Percentiles rank a stretch among this genome's conserved stretches.
Conservation (phyloP, 331 rosid genomes). For the Ulmus americana region DNA sequence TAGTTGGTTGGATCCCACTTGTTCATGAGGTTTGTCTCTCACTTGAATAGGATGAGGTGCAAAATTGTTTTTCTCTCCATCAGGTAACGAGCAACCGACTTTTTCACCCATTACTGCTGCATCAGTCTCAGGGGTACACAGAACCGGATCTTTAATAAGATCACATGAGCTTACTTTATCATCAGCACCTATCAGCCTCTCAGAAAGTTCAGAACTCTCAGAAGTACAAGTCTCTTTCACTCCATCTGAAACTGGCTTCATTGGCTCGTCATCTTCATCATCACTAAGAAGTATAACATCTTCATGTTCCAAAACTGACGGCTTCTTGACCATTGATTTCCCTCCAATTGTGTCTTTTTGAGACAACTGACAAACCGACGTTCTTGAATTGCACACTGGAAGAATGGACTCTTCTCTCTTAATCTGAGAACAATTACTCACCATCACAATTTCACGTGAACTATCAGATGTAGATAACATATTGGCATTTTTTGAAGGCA, state of each 20-base stretch:
- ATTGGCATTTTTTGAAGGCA: conserved; percentile 24
- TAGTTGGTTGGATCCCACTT: conserved; percentile 35
- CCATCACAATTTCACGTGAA: conserved; percentile 25
- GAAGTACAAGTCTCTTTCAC: conserved; percentile 31
- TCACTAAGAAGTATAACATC: conserved; percentile 71
- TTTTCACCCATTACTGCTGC: conserved; percentile 39
- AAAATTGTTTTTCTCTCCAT: conserved; percentile 27
- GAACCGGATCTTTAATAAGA: conserved; percentile 27
- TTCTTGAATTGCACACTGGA: conserved; percentile 29
- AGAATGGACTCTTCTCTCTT: conserved; percentile 40
- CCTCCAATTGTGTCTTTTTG: conserved; percentile 37
- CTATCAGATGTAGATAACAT: conserved; percentile 9
- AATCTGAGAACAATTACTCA: conserved; percentile 19
- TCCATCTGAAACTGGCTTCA: conserved; percentile 34
- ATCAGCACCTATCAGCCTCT: conserved; percentile 29
- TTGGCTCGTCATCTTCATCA: conserved; percentile 59
- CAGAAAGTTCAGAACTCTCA: conserved; percentile 22
- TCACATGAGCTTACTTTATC: conserved; percentile 40
- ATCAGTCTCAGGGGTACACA: conserved; percentile 40
- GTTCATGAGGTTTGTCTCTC: conserved; percentile 38
- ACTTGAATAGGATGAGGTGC: conserved; percentile 29
- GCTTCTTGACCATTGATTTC: conserved; percentile 39
- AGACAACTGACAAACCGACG: conserved; percentile 44
- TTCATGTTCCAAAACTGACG: conserved; percentile 27
- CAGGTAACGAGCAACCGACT: conserved; percentile 27